Percentiles rank a stretch among this genome's conserved stretches.
phyloP scores from a whole-genome alignment of 1,284 basidiomycete species.

The Malassezia japonica region DNA sequence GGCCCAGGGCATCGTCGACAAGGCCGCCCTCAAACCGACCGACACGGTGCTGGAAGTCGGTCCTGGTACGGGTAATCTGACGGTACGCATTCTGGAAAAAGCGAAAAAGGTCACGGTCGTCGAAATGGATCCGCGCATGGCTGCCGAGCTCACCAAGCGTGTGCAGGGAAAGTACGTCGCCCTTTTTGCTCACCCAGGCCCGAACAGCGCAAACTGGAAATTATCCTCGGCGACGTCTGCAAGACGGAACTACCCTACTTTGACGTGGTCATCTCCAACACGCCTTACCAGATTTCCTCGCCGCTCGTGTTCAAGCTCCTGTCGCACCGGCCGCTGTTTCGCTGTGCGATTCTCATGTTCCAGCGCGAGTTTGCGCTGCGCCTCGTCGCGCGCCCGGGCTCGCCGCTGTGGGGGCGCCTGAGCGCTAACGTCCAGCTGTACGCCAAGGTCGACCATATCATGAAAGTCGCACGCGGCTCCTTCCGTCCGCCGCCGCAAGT shows the following conservation, averaged over 20 bases:
- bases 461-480: constrained; percentile 92
- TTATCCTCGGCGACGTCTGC: constrained; percentile 92
- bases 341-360: constrained; percentile 96
- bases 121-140: constrained; percentile 99
- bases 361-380: constrained; percentile 95
- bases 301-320: constrained; percentile 93
- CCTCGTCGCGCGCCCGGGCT: constrained; percentile 74
- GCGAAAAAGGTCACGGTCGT: constrained; percentile 85
- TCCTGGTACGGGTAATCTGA: constrained; percentile 95
- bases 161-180: constrained; percentile 91
- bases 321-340: constrained; percentile 86
- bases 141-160: constrained; percentile 89
- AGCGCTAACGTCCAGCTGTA: constrained; percentile 95
- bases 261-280: constrained; percentile 97
- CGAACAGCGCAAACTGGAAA: constrained; percentile 84
- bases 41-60: constrained; percentile 96
- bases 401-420: constrained; percentile 80
- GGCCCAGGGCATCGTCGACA: constrained; percentile 58
- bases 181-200: constrained; percentile 58
- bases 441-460: constrained; percentile 86
- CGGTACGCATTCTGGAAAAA: constrained; percentile 84
- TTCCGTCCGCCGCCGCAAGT: constrained; percentile 94
- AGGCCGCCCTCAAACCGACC: constrained; percentile 86
- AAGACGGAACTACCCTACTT: constrained; percentile 95
- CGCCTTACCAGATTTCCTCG: constrained; percentile 97